These are phyloP conservation scores for Ophiostoma ulmi DNA, from an alignment of 2,329 filamentous ascomycete genomes.

Conservation along the genomic window DNA sequence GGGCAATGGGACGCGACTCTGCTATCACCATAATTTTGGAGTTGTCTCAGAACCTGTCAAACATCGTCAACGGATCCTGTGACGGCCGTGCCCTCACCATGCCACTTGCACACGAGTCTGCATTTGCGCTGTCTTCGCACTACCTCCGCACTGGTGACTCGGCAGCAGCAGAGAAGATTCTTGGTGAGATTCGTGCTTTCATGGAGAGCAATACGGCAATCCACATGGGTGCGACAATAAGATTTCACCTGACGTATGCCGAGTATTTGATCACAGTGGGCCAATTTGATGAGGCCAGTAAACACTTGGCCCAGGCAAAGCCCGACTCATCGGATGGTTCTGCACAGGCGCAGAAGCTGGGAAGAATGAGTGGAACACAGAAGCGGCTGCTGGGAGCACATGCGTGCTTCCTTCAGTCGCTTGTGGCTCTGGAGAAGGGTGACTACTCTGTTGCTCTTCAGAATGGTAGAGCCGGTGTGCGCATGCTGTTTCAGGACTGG, in stretches of 20 bases:
- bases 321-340: not conserved
- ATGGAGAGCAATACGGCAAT: conserved; percentile 33
- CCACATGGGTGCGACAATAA: conserved; percentile 39
- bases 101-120: conserved; percentile 43
- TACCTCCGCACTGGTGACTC: conserved; percentile 51
- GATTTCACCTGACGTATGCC: conserved; percentile 64
- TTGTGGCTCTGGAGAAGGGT: conserved; percentile 59
- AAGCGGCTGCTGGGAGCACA: conserved; percentile 36
- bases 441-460: conserved; percentile 54
- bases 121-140: conserved; percentile 48
- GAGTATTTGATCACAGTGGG: conserved; percentile 69
- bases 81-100: not conserved
- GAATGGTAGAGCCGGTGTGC: conserved; percentile 54
- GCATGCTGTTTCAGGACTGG: conserved; percentile 54
- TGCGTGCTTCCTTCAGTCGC: conserved; percentile 60
- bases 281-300: conserved; percentile 54
- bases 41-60: conserved; percentile 43
- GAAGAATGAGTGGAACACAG: conserved; percentile 10
- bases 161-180: conserved; percentile 44
- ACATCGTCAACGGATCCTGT: conserved; percentile 21
- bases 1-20: conserved; percentile 46
- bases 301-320: conserved; percentile 23
- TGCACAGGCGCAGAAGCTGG: not conserved
- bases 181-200: conserved; percentile 55
- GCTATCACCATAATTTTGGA: conserved; percentile 46